Base-by-base conservation (phyloP, 345 rosid species). In the Rhodamnia argentea region DNA sequence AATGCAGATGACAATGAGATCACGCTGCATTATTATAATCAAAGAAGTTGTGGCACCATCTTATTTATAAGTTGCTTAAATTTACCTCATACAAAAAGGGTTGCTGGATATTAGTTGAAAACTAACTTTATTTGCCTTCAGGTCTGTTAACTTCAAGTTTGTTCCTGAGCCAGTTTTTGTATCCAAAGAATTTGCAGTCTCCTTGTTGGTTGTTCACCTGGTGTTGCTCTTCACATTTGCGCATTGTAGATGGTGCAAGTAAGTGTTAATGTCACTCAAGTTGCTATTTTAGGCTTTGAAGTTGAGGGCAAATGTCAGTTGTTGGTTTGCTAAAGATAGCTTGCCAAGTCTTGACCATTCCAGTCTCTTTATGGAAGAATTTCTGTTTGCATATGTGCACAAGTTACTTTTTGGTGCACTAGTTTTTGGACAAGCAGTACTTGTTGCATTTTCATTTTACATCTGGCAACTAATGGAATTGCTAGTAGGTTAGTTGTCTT, bases 101-200 rank as follows among this genome's bases (percentile, higher is more conserved):
- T 53, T 85, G 75, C 37, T 78, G 84, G 62, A 64, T 64, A 5
- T 56, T 22, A 82, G 85, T 87, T 86, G 87, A 84, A 55, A n/a
- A 58, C 82, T 86, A 78, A 84, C 59, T 83, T 87, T n/a, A 82
- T 58, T 44, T 54, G 88, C 83, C 86, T 87, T 85, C 92, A 97
- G 99, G 99, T 97, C 99, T 89, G 99, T 97, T 60, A 97, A 97
- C 94, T 95, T 97, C 96, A 97, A 96, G 89, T 97, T 97, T 81
- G 88, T 96, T 87, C 96, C 98, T 70, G 98, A 97, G 90, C 93
- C 92, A 86, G 83, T 94, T 87, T 97, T 97, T 91, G 91, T 97
- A 84, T 96, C 99, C 42, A 97, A 94, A 92, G 93, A 90, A 90
- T 96, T 97, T 93, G 97, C 99, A 52, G 32, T 93, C 86, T 89